These are phyloP conservation scores for Sequoia sempervirens DNA, from an alignment of 75 land plant species.

Conservation along the genomic window DNA sequence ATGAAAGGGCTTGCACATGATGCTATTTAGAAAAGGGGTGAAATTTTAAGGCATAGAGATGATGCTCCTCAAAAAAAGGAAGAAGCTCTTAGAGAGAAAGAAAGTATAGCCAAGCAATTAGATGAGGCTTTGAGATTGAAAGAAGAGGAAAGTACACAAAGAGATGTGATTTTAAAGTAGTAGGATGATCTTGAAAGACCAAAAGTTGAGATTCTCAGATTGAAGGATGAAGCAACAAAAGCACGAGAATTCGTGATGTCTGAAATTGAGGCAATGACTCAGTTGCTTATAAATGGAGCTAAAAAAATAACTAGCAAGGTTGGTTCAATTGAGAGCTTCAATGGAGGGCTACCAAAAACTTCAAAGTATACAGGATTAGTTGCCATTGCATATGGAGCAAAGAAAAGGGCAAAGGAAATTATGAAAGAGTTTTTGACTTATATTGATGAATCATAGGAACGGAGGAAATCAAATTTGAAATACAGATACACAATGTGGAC, in stretches of 20 bases:
- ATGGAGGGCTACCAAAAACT: slow-evolving; percentile 54
- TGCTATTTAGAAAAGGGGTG: slow-evolving; percentile 65
- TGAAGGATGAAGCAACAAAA: slow-evolving; percentile 53
- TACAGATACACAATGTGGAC: too few relatives aligned
- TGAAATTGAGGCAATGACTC: slow-evolving; percentile 63
- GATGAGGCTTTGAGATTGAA: slow-evolving; percentile 28
- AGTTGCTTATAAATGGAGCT: slow-evolving; percentile 63
- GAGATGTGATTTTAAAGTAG: slow-evolving; percentile 32
- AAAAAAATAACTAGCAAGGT: slow-evolving; percentile 72
- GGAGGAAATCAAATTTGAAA: too few relatives aligned
- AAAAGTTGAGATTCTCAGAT: slow-evolving; percentile 37
- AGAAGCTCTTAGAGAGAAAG: slow-evolving; percentile 43
- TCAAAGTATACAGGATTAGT: slow-evolving; percentile 75
- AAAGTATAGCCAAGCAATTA: slow-evolving; percentile 6
- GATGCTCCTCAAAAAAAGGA: slow-evolving; percentile 44
- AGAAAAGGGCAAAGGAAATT: slow-evolving; percentile 84
- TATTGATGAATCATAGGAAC: too few relatives aligned
- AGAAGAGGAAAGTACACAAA: slow-evolving; percentile 27
- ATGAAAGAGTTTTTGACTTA: too few relatives aligned
- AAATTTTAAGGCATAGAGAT: slow-evolving; percentile 37
- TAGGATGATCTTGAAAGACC: slow-evolving; percentile 46
- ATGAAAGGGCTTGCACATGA: slow-evolving; percentile 68
- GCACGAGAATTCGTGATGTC: slow-evolving; percentile 38
- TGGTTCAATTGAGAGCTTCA: slow-evolving; percentile 55
- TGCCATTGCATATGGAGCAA: slow-evolving; percentile 81